Percentiles rank a stretch among this genome's conserved stretches.
phyloP scores from a whole-genome alignment of 2,329 filamentous ascomycete species.

The Cladosporium sp. region DNA sequence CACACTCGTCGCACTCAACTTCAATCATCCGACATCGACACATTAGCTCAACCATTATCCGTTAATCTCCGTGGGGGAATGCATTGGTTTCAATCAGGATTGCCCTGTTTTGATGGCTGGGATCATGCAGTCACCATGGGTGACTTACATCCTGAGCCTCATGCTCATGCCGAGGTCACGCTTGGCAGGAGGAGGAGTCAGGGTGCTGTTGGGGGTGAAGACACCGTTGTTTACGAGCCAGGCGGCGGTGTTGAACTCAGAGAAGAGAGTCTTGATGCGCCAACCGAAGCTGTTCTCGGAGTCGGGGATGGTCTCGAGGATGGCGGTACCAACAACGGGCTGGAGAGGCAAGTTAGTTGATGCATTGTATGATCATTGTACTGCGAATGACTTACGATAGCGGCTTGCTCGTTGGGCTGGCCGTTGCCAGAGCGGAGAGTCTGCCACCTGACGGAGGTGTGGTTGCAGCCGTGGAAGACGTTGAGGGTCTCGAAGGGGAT shows the following conservation, averaged over 20 bases:
- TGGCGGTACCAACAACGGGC: constrained; percentile 33
- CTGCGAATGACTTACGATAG: constrained; percentile 30
- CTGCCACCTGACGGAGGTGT: constrained; percentile 33
- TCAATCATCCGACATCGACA: constrained; percentile 3
- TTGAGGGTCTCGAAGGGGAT: constrained; percentile 37
- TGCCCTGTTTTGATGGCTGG: not conserved
- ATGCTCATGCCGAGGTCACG: constrained; percentile 14
- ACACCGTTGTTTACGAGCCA: constrained; percentile 34
- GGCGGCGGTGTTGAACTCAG: constrained; percentile 36
- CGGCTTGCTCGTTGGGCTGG: constrained; percentile 31
- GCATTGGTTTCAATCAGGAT: constrained; percentile 1
- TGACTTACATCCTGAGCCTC: constrained; percentile 17
- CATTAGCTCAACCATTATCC: constrained; percentile 14
- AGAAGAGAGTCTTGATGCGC: constrained; percentile 34
- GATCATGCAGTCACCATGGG: not conserved
- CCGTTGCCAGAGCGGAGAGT: constrained; percentile 31
- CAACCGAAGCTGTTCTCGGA: constrained; percentile 32
- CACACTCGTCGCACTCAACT: not conserved
- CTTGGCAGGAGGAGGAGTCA: constrained; percentile 19
- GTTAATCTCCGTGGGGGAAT: not conserved
- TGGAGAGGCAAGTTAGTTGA: constrained; percentile 13
- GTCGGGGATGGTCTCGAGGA: constrained; percentile 30
- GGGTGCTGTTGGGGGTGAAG: constrained; percentile 26
- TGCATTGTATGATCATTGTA: not conserved
- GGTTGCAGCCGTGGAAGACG: constrained; percentile 34